Evolutionary conservation across 2,329 filamentous ascomycete species (phyloP).

Genomic region (Fusarium citri): DNA sequence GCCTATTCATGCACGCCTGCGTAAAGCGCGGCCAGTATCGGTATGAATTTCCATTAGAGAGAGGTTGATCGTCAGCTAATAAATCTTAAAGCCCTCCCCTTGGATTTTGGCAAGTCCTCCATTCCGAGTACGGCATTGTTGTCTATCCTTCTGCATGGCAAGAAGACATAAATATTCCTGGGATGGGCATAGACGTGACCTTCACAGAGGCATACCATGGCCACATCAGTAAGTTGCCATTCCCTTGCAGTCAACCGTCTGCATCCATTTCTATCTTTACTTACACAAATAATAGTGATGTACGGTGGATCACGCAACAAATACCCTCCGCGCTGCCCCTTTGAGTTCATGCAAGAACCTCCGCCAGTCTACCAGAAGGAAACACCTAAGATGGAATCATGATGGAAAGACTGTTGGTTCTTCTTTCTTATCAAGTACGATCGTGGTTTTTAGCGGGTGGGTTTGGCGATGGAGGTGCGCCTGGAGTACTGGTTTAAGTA

Average conservation of each 20-base stretch:
- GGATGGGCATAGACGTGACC: constrained; percentile 50
- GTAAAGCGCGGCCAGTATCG: constrained; percentile 53
- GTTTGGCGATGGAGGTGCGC: too few species aligned
- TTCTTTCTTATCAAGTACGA: too few species aligned
- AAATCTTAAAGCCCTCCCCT: constrained; percentile 47
- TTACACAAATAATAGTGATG: constrained; percentile 49
- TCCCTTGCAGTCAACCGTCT: neutral
- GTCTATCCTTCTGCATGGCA: constrained; percentile 55
- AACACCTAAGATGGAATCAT: constrained; percentile 13
- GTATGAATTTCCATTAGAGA: constrained; percentile 38
- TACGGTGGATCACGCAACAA: constrained; percentile 46
- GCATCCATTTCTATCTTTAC: neutral
- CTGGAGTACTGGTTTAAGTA: neutral
- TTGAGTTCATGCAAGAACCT: constrained; percentile 54
- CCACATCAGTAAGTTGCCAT: constrained; percentile 50
- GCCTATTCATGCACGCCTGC: constrained; percentile 55
- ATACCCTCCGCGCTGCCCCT: constrained; percentile 53
- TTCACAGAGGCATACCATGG: constrained; percentile 54
- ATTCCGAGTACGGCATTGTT: constrained; percentile 55
- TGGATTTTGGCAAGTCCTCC: constrained; percentile 54
- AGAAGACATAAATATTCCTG: constrained; percentile 50
- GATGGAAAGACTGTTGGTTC: constrained; percentile 3
- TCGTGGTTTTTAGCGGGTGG: constrained; percentile 11
- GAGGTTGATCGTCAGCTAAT: constrained; percentile 3
- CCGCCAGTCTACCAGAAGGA: constrained; percentile 52